Evolutionary conservation across 495 filamentous ascomycete genomes (phyloP).

Genomic region (Endocarpon pusillum): DNA sequence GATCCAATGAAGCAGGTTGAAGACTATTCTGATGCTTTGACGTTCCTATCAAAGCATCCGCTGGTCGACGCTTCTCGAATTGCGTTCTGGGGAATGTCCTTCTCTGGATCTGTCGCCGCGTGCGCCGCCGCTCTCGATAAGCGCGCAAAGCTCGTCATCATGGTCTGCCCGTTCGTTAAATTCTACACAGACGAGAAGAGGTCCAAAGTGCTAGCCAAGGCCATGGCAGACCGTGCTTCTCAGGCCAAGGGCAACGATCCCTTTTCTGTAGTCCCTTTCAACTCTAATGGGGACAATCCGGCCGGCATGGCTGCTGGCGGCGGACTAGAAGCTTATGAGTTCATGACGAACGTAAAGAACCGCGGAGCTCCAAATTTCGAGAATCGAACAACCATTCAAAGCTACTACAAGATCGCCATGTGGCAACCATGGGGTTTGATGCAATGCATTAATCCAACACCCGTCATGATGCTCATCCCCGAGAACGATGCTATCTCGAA

Average conservation of each 20-base stretch:
- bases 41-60: slow-evolving; percentile 12
- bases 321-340: slow-evolving; percentile 10
- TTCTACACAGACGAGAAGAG: slow-evolving; percentile 5
- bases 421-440: slow-evolving; percentile 11
- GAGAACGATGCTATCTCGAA: slow-evolving; percentile 10
- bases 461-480: slow-evolving; percentile 12
- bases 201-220: slow-evolving; percentile 7
- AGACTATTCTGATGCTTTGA: slow-evolving; percentile 24
- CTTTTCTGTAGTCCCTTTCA: slow-evolving; percentile 12
- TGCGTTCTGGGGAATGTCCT: slow-evolving; percentile 26
- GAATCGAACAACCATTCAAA: slow-evolving; percentile 9
- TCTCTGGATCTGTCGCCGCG: slow-evolving; percentile 12
- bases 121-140: slow-evolving; percentile 16
- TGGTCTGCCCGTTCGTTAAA: slow-evolving; percentile 11
- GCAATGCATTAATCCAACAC: slow-evolving; percentile 6
- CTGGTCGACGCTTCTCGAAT: slow-evolving; percentile 15
- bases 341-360: slow-evolving; percentile 3
- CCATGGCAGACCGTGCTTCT: slow-evolving; percentile 13
- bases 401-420: slow-evolving; percentile 11
- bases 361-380: slow-evolving; percentile 2
- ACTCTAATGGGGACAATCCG: slow-evolving; percentile 20
- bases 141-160: slow-evolving; percentile 11
- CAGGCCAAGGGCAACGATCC: slow-evolving; percentile 9
- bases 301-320: slow-evolving; percentile 10
- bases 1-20: slow-evolving; percentile 18